Conservation (phyloP, 2,329 filamentous ascomycete species). For the Didymella pinodella region DNA sequence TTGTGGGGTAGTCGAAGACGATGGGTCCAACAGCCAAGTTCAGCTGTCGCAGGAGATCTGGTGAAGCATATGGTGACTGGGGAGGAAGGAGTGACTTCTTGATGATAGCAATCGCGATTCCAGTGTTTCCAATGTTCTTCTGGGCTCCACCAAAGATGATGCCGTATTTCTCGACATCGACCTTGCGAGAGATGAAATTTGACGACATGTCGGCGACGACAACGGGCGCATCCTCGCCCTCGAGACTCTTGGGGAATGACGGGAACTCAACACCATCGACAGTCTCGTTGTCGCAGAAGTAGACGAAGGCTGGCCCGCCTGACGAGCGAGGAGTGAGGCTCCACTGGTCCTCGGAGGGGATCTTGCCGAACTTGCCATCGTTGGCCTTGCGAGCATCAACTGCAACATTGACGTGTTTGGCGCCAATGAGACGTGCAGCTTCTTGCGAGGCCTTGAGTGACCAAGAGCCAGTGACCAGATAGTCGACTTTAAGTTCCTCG, state of each 20-base stretch:
- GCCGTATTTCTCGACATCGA: slow-evolving; percentile 81
- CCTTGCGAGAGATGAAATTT: slow-evolving; percentile 84
- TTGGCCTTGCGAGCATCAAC: slow-evolving; percentile 70
- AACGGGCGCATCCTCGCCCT: slow-evolving; percentile 70
- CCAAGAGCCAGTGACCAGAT: slow-evolving; percentile 90
- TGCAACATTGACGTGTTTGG: slow-evolving; percentile 81
- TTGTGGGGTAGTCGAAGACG: slow-evolving; percentile 81
- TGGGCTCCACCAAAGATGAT: slow-evolving; percentile 90
- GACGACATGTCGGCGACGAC: slow-evolving; percentile 94
- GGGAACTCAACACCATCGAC: slow-evolving; percentile 94
- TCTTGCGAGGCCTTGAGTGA: slow-evolving; percentile 89
- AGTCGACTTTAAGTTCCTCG: slow-evolving; percentile 81
- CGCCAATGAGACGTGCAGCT: slow-evolving; percentile 77
- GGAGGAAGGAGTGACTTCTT: slow-evolving; percentile 82
- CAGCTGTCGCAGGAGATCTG: slow-evolving; percentile 75
- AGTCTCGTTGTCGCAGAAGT: slow-evolving; percentile 94
- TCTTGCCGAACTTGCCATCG: slow-evolving; percentile 83
- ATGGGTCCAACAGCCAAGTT: slow-evolving; percentile 80
- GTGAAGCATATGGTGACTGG: slow-evolving; percentile 62
- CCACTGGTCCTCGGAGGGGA: slow-evolving; percentile 81
- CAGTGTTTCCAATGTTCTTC: slow-evolving; percentile 89
- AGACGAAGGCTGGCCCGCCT: slow-evolving; percentile 72
- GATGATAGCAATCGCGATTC: slow-evolving; percentile 85
- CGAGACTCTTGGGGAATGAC: slow-evolving; percentile 70
- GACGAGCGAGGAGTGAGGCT: slow-evolving; percentile 67